These are phyloP conservation scores for Tirmania nivea DNA, from an alignment of 495 filamentous ascomycete genomes.

Conservation along the genomic window DNA sequence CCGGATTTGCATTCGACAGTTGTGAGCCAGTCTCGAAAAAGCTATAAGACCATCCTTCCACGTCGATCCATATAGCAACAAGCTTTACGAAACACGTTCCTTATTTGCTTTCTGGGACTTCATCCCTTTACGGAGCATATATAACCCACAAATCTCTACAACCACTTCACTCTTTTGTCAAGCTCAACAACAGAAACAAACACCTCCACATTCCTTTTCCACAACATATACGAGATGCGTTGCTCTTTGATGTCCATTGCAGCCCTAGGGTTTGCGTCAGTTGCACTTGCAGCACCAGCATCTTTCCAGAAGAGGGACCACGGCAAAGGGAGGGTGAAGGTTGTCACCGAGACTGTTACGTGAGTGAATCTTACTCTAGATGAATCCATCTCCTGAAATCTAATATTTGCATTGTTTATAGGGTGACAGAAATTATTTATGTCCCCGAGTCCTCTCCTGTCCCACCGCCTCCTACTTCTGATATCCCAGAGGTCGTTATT, in stretches of 20 bases:
- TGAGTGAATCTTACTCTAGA: neutral
- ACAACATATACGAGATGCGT: slow-evolving; percentile 8
- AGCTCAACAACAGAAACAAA: neutral
- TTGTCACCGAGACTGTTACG: neutral
- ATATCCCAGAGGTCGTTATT: neutral
- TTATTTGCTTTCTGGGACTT: neutral
- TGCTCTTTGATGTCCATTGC: slow-evolving; percentile 1
- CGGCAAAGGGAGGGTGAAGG: neutral
- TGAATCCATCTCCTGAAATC: neutral
- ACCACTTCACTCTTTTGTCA: neutral
- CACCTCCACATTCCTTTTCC: neutral
- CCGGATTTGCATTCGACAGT: neutral
- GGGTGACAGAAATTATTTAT: neutral
- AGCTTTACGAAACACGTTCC: neutral
- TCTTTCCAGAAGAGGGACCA: neutral
- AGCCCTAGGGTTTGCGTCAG: slow-evolving; percentile 5
- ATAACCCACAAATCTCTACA: neutral
- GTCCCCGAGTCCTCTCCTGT: neutral
- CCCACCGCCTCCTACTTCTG: neutral
- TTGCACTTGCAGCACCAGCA: slow-evolving; percentile 5
- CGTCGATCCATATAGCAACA: neutral
- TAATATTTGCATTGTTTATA: neutral
- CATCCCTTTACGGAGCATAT: too few species aligned
- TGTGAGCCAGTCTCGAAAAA: neutral
- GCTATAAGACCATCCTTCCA: neutral